Conservation (phyloP, 228 moss, liverwort and hornwort genomes). For the Sphagnum magellanicum region DNA sequence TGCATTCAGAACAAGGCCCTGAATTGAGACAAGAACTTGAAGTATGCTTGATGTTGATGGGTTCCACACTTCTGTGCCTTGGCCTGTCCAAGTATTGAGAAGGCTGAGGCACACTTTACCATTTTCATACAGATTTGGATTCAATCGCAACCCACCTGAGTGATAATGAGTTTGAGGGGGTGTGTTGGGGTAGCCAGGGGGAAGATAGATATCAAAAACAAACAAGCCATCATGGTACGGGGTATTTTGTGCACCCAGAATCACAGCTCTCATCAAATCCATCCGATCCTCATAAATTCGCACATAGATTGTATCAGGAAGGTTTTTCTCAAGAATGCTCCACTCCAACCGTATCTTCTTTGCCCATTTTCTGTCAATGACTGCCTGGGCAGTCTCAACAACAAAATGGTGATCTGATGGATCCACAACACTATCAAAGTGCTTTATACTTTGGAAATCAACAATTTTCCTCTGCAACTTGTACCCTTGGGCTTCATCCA, state of each 20-base stretch:
- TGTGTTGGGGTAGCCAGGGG: constrained; percentile 81
- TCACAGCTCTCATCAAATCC: constrained; percentile 92
- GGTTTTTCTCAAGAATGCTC: constrained; percentile 54
- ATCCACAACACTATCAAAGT: constrained; percentile 53
- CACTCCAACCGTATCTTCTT: constrained; percentile 69
- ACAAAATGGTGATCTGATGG: constrained; percentile 54
- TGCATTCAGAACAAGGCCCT: constrained; percentile 91
- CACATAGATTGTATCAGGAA: constrained; percentile 79
- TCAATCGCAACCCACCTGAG: constrained; percentile 89
- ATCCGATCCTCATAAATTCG: constrained; percentile 95
- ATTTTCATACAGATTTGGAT: constrained; percentile 97
- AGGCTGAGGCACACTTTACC: constrained; percentile 98
- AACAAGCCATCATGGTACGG: constrained; percentile 97
- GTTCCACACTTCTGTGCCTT: constrained; percentile 96
- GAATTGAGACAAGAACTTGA: constrained; percentile 87
- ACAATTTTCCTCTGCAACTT: constrained; percentile 2
- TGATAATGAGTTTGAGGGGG: constrained; percentile 83
- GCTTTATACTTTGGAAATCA: constrained; percentile 25
- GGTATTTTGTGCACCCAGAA: constrained; percentile 92
- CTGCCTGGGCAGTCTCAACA: constrained; percentile 57
- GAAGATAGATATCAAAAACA: constrained; percentile 84
- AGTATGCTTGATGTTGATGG: constrained; percentile 88
- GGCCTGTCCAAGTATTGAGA: constrained; percentile 97
- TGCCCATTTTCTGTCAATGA: constrained; percentile 45
- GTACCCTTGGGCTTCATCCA: no score